phyloP scores from a whole-genome alignment of 1,284 basidiomycete species.

The Ustilago shanxiensis region DNA sequence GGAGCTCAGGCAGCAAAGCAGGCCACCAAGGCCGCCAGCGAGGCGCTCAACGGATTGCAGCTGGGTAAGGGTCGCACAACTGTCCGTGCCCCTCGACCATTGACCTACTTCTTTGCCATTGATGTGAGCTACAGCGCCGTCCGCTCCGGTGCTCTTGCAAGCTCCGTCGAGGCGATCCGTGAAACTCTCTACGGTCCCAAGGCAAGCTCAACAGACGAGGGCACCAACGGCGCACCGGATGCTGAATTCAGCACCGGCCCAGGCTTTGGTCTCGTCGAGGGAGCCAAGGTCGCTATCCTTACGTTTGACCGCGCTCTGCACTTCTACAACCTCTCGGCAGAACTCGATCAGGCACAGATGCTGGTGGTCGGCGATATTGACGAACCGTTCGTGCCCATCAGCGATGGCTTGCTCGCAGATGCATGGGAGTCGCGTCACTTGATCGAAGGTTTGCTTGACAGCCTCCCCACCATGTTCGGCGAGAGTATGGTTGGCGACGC shows the following conservation, averaged over 20 bases:
- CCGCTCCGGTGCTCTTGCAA: slow-evolving; percentile 80
- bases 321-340: slow-evolving; percentile 89
- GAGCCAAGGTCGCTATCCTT: slow-evolving; percentile 76
- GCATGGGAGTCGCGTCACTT: slow-evolving; percentile 78
- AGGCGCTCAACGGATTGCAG: slow-evolving; percentile 60
- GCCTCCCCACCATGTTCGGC: slow-evolving; percentile 79
- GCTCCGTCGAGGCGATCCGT: slow-evolving; percentile 79
- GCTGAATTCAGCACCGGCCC: slow-evolving; percentile 41
- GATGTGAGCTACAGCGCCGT: slow-evolving; percentile 85
- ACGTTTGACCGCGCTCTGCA: slow-evolving; percentile 87
- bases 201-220: slow-evolving; percentile 33
- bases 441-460: slow-evolving; percentile 78
- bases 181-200: slow-evolving; percentile 76
- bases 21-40: slow-evolving; percentile 65
- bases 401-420: slow-evolving; percentile 83
- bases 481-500: slow-evolving; percentile 74
- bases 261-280: slow-evolving; percentile 67
- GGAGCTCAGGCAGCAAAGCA: slow-evolving; percentile 62
- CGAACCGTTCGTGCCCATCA: slow-evolving; percentile 89
- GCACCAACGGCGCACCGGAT: slow-evolving; percentile 43
- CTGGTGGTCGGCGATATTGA: slow-evolving; percentile 88
- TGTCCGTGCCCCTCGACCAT: slow-evolving; percentile 72
- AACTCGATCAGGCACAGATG: slow-evolving; percentile 76
- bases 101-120: slow-evolving; percentile 88
- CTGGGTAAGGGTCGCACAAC: slow-evolving; percentile 65